Evolutionary conservation across 2,329 filamentous ascomycete species (phyloP), one percentile per base, ranked within the genome.

Genomic region (Cladophialophora chaetospira): DNA sequence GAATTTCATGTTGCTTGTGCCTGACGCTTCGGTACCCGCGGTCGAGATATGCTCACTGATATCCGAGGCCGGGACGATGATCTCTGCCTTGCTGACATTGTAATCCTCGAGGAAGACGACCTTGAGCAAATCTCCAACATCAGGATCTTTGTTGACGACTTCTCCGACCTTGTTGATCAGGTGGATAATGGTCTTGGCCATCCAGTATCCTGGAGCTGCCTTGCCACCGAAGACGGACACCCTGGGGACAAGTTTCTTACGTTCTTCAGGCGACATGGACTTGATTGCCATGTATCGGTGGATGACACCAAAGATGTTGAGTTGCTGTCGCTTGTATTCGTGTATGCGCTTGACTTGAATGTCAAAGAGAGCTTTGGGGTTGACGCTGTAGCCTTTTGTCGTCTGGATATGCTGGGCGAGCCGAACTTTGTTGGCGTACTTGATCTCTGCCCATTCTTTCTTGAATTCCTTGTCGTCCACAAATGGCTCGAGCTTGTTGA

Each of bases 1-100:
- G 73, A 99, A 99, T 76, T 99, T 99, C 94, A 99, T 99, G 84
- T 99, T 99, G 69, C 90, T 96, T 10, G 91, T 96, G 62, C 93
- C 93, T 63, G 80, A 84, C 23, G 83, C 85, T 67, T 99, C 94
- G 1, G 94, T 99, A 47, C 94, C 94, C 33, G 94, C 94, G 21
- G 94, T 99, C 2, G 94, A 97, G 69, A 99, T 99, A 73, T 99
- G 94, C 78, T 99, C 94, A 75, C 91, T 96, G 68, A 99, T 87
- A 68, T 99, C 94, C 17, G 91, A 96, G 10, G 94, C 94, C 10
- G 94, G 94, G 63, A 85, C 84, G 68, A 99, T 97, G 69, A 97
- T 92, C 77, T 99, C 94, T 2, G 94, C 94, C 80, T 99, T 99
- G 84, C 91, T 96, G 70, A 99, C 94, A 65, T 99, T 99, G 83